Conservation (phyloP, 2,329 filamentous ascomycete genomes). For the Curvularia sp. region DNA sequence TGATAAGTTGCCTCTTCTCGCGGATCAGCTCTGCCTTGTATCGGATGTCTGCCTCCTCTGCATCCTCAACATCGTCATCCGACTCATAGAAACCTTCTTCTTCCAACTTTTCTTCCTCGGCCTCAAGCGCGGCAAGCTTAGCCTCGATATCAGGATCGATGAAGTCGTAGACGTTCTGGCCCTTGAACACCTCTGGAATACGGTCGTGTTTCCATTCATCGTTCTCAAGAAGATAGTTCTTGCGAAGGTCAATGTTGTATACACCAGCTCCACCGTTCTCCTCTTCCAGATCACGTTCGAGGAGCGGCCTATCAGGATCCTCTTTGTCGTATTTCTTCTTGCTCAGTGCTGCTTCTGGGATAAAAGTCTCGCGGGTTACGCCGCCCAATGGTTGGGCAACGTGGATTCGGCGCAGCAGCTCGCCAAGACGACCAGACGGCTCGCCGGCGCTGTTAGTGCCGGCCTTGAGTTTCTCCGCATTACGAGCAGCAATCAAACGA, state of each 20-base stretch:
- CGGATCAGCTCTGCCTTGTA: slow-evolving; percentile 95
- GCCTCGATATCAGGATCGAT: slow-evolving; percentile 95
- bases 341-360: slow-evolving; percentile 82
- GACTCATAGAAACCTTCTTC: slow-evolving; percentile 91
- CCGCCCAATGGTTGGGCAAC: slow-evolving; percentile 93
- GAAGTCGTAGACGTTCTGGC: slow-evolving; percentile 97
- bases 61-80: slow-evolving; percentile 77
- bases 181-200: slow-evolving; percentile 91
- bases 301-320: slow-evolving; percentile 80
- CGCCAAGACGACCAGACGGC: slow-evolving; percentile 79
- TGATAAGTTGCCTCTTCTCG: slow-evolving; percentile 90
- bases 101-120: slow-evolving; percentile 92
- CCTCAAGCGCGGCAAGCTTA: slow-evolving; percentile 89
- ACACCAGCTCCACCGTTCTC: slow-evolving; percentile 95
- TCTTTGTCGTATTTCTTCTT: slow-evolving; percentile 88
- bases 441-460: slow-evolving; percentile 81
- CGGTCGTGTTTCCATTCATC: slow-evolving; percentile 96
- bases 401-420: slow-evolving; percentile 93
- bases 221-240: slow-evolving; percentile 86
- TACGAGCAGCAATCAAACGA: slow-evolving; percentile 87
- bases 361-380: slow-evolving; percentile 78
- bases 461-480: slow-evolving; percentile 91
- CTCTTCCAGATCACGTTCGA: slow-evolving; percentile 87
- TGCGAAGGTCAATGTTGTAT: slow-evolving; percentile 89
- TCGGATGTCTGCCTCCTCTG: slow-evolving; percentile 83